phyloP scores from a whole-genome alignment of 2,329 filamentous ascomycete species.

The Fulvia fulva region DNA sequence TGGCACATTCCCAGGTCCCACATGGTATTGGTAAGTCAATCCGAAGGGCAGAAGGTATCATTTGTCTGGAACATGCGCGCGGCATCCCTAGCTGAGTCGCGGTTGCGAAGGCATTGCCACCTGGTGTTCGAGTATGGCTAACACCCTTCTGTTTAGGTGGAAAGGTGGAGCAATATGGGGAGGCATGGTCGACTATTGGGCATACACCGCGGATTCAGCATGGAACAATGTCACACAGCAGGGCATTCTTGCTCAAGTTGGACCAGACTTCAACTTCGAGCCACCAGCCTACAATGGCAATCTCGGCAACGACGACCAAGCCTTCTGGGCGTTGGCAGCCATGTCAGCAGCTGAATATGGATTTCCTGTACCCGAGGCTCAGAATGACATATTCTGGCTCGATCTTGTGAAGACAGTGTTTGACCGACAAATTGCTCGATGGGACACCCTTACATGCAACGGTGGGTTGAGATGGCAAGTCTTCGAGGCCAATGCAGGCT shows the following conservation, averaged over 20 bases:
- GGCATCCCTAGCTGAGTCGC: no score
- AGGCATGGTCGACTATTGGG: conserved; percentile 42
- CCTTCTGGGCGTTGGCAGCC: conserved; percentile 81
- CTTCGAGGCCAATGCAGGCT: conserved; percentile 69
- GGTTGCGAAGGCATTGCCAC: no score
- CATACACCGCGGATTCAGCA: conserved; percentile 43
- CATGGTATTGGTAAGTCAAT: conserved; percentile 52
- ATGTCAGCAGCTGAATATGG: conserved; percentile 74
- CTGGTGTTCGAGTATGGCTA: no score
- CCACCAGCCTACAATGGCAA: conserved; percentile 34
- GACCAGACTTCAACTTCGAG: conserved; percentile 42
- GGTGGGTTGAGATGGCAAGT: conserved; percentile 86
- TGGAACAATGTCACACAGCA: conserved; percentile 41
- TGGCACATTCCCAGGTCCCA: conserved; percentile 41
- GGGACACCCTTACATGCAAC: conserved; percentile 62
- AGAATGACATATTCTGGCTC: conserved; percentile 62
- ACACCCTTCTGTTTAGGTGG: no score
- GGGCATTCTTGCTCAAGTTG: conserved; percentile 39
- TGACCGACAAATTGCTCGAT: conserved; percentile 69
- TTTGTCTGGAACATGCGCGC: no score
- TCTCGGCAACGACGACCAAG: conserved; percentile 55
- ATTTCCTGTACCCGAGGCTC: conserved; percentile 59
- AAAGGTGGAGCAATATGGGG: conserved; percentile 37
- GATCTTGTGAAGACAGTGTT: conserved; percentile 74
- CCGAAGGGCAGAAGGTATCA: no score